Evolutionary conservation across 176 grass and related monocot genomes (phyloP).

Genomic region (Rhynchospora pubera): DNA sequence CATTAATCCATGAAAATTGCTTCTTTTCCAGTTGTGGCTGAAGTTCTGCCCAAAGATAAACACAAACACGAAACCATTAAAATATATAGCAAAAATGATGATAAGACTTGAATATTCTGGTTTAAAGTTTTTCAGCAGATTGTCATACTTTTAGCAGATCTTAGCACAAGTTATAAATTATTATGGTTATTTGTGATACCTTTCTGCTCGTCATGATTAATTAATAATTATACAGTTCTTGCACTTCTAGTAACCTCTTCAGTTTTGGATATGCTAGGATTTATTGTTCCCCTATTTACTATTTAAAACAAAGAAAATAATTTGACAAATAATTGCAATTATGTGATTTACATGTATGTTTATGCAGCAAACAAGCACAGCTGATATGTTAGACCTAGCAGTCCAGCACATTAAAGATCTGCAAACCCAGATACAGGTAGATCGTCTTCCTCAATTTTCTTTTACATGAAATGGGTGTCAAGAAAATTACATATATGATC

Average conservation of each 20-base stretch:
- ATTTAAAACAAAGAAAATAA: not conserved
- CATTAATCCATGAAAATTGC: not conserved
- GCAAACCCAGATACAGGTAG: conserved; percentile 45
- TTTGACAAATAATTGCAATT: not conserved
- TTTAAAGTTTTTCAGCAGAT: not conserved
- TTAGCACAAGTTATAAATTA: not conserved
- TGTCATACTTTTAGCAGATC: not conserved
- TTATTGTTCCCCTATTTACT: not conserved
- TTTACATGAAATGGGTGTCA: not conserved
- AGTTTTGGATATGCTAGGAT: not conserved
- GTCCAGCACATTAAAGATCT: conserved; percentile 47
- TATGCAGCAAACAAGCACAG: conserved; percentile 54
- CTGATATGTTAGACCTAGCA: conserved; percentile 54
- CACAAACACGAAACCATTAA: not conserved
- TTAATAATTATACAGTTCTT: not conserved
- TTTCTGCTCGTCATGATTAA: not conserved
- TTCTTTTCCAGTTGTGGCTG: not conserved
- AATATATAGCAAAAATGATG: not conserved
- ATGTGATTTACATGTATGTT: not conserved
- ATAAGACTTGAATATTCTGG: not conserved
- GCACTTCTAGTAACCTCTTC: not conserved
- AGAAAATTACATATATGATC: not conserved
- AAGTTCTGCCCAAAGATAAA: not conserved
- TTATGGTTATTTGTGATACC: not conserved
- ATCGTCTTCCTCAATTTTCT: not conserved